Base-by-base conservation (phyloP, 106 monocot species). In the Dendrobium catenatum region DNA sequence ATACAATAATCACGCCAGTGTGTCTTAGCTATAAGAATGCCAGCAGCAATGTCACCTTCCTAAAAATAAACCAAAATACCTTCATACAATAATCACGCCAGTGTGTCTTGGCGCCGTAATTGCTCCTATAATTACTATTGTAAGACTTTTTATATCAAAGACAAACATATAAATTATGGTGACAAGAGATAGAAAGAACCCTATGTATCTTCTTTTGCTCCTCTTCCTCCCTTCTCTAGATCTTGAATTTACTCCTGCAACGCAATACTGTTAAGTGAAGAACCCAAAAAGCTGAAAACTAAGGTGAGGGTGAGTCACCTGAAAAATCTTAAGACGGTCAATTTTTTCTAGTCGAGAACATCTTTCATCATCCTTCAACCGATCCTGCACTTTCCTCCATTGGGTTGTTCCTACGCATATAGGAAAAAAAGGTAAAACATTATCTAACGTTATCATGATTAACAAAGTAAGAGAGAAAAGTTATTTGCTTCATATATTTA, bases 321-420 rank as follows among this genome's bases (percentile, higher is more conserved):
- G 91, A 77, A 99, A 99, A 82, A 93, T 88, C 83, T 95, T 93
- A 85, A 95, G 70, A 9, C 91, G 93, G 68, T 93, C 95, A 81
- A 99, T 82, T 85, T 93, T 95, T 64, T 99, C 99, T 82, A 99
- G 99, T 24, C 93, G 83, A 82, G 83, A 83, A 84, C 95, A 95
- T 85, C 90, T 90, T 81, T 99, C 99, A 82, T 99, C 99, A 84
- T 91, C 95, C 81, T 99, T 95, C 51, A 95, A 47, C 8, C 88
- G 93, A 80, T 93, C 93, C 81, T 93, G 93, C 76, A 95, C 93
- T 84, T 99, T 99, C 78, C 99, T 90, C 95, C 95, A 99, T 55
- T 89, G 95, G 55, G 84, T 99, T 66, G 77, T 99, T 54, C 91
- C 99, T 99, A 72, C 19, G 42, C 11, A 77, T 75, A 51, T 27